Evolutionary conservation across 2,329 filamentous ascomycete species (phyloP), one percentile per base, ranked within the genome.

Genomic region (Colletotrichum viniferum): DNA sequence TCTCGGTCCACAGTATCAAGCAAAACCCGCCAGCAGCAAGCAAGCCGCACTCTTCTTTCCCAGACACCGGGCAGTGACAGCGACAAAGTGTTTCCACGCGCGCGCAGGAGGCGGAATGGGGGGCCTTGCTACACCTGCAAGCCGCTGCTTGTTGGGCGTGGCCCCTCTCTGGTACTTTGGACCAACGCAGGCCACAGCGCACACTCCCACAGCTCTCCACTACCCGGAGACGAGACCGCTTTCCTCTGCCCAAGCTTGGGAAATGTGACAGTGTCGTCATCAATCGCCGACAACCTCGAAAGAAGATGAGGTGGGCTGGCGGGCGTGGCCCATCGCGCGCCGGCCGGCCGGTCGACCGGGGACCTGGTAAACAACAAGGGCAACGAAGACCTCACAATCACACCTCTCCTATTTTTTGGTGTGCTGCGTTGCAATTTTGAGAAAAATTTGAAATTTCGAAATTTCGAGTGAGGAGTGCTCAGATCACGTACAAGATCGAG

Each of bases 181-280:
- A 52, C 43, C 43, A 52, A 52, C 43, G n/a, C 43, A 52, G 43
- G 43, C n/a, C 43, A 24, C 43, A 52, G 43, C 43, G 32, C 48
- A 32, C 65, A 60, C 66, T 48, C 55, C 66, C 55, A 69, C 55
- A 69, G 66, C 66, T 69, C 66, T 60, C 66, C 66, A 69, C 66
- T 30, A 36, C 38, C n/a, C n/a, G 38, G 18, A 21, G 63, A 36
- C 36, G 21, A 63, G 28, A 43, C 30, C 32, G 34, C 64, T 43
- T 48, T 21, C 26, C 28, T 21, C 32, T 62, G 58, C 18, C 28
- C 58, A 34, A 28, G 28, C 58, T 30, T 67, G 26, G 64, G 32
- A 28, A 67, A 56, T 67, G 43, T 38, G 64, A 67, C 66, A 69
- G 52, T 69, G 66, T 69, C 66, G 66, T 69, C 66, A 69, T 69